phyloP scores from a whole-genome alignment of 495 filamentous ascomycete species.

The Trypethelium eluteriae region DNA sequence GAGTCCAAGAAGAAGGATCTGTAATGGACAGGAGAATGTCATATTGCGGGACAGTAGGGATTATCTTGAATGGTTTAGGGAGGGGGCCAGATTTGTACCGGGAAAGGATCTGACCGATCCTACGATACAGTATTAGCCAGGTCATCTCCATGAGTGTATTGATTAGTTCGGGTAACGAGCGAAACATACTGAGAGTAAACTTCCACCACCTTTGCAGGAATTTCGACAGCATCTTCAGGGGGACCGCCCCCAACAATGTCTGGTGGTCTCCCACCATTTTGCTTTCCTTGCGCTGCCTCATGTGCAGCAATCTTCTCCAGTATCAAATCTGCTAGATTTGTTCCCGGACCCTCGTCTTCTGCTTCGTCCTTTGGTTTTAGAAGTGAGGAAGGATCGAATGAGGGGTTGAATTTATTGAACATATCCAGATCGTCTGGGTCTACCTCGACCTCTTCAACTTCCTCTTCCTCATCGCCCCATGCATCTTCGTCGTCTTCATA shows the following conservation, averaged over 20 bases:
- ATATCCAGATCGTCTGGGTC: slow-evolving; percentile 83
- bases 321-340: slow-evolving; percentile 85
- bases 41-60: slow-evolving; percentile 86
- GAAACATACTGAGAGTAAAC: slow-evolving; percentile 75
- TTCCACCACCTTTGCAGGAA: slow-evolving; percentile 87
- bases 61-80: slow-evolving; percentile 94
- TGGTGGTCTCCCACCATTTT: slow-evolving; percentile 19
- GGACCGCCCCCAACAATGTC: slow-evolving; percentile 43
- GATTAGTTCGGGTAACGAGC: not conserved
- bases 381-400: slow-evolving; percentile 36
- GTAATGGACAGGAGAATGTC: slow-evolving; percentile 78
- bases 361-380: slow-evolving; percentile 38
- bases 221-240: slow-evolving; percentile 72
- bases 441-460: slow-evolving; percentile 48
- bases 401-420: slow-evolving; percentile 82
- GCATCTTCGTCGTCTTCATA: slow-evolving; percentile 51
- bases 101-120: slow-evolving; percentile 78
- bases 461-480: slow-evolving; percentile 59
- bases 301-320: slow-evolving; percentile 88
- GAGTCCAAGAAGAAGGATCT: slow-evolving; percentile 74
- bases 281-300: slow-evolving; percentile 57
- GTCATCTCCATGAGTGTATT: not conserved
- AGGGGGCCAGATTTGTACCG: slow-evolving; percentile 91
- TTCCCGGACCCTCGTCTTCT: slow-evolving; percentile 47
- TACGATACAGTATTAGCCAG: slow-evolving; percentile 28